Evolutionary conservation across 208 protist species (phyloP).

Genomic region (Porcisia deanei): DNA sequence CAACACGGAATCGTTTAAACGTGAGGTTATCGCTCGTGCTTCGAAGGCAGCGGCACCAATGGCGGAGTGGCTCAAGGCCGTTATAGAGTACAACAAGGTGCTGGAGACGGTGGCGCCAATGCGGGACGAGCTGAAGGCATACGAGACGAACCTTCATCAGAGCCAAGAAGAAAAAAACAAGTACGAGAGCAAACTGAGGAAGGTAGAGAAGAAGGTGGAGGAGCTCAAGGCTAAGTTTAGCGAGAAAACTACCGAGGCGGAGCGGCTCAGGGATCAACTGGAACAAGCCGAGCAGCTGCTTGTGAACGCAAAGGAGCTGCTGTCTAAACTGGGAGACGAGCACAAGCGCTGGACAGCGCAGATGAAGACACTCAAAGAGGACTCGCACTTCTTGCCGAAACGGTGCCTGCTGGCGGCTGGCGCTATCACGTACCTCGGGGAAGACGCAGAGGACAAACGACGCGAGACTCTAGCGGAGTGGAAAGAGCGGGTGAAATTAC

Average conservation of each 20-base stretch:
- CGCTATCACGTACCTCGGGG: conserved; percentile 95
- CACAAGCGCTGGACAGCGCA: conserved; percentile 94
- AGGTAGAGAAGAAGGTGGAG: conserved; percentile 94
- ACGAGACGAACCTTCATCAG: conserved; percentile 80
- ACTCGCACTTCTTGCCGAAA: conserved; percentile 80
- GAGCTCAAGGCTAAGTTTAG: conserved; percentile 93
- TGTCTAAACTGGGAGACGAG: conserved; percentile 96
- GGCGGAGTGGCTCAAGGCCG: conserved; percentile 97
- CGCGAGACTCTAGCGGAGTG: conserved; percentile 71
- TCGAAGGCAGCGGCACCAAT: conserved; percentile 96
- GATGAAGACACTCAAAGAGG: conserved; percentile 68
- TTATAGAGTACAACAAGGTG: conserved; percentile 96
- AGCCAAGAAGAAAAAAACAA: conserved; percentile 89
- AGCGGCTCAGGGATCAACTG: conserved; percentile 86
- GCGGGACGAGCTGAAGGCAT: conserved; percentile 79
- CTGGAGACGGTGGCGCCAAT: conserved; percentile 93
- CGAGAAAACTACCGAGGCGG: conserved; percentile 95
- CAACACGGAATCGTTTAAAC: conserved; percentile 93
- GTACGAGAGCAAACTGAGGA: conserved; percentile 84
- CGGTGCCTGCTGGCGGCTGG: conserved; percentile 88
- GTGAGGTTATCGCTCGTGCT: conserved; percentile 91
- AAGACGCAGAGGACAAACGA: conserved; percentile 89
- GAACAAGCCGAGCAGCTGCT: conserved; percentile 92
- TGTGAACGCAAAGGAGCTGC: conserved; percentile 88
- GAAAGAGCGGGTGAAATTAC: conserved; percentile 75